Evolutionary conservation across 148 eudicot species (phyloP), one percentile per base, ranked within the genome.

Genomic region (Chenopodium album): DNA sequence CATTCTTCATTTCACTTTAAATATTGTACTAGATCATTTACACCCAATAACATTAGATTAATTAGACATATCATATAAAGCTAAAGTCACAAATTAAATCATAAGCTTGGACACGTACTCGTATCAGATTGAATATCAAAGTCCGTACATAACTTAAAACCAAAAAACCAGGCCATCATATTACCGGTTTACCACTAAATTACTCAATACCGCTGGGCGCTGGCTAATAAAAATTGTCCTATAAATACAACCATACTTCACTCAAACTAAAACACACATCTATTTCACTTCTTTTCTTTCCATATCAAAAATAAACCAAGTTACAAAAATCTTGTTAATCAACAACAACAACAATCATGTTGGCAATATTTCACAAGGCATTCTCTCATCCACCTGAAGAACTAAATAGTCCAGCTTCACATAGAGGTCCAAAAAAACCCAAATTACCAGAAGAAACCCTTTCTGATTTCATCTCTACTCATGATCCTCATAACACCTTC

Each of bases 301-400:
- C 65, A 29, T 11, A 63, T 67, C 41, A 64, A 66, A 76, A 50
- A 66, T 22, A 56, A 52, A 29, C 75, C 50, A 59, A 81, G 29
- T 28, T 81, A 32, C 32, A 62, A 28, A n/a, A 2, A 32, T 26
- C 75, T 23, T 69, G 9, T 19, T 13, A 31, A 88, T 84, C 66
- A 94, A 41, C 44, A 41, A 41, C 44, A 41, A 41, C 1, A 41
- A 6, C 44, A 41, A 88, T 84, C 66, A 94, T 95, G 98, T 80
- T 95, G 89, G 98, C 95, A 8, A 95, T 95, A 83, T 95, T 95
- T 82, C 95, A 91, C 81, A 86, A 95, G 83, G 97, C 94, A 32
- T 93, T 92, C 87, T 95, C 97, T 74, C 87, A 95, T 64, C 97
- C 98, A 79, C 98, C 98, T 4, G 95, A 93, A 62, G 98, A 95